Evolutionary conservation across 345 rosid species (phyloP).

Genomic region (Anacardium occidentale): DNA sequence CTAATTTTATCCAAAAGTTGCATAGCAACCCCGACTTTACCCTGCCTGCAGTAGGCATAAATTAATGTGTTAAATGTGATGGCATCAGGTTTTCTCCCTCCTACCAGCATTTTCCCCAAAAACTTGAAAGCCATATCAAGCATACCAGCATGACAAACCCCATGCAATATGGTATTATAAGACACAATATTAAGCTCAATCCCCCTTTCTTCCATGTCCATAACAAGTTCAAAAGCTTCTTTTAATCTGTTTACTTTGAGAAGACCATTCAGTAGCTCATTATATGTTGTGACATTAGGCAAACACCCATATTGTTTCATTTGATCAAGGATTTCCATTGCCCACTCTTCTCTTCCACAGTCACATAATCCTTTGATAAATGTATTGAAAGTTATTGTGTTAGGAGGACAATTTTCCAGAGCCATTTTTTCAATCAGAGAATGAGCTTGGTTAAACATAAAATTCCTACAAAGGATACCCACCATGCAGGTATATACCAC

Average conservation of each 20-base stretch:
- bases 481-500: slow-evolving; percentile 89
- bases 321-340: slow-evolving; percentile 44
- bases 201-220: slow-evolving; percentile 49
- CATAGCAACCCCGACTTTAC: slow-evolving; percentile 46
- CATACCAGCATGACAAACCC: slow-evolving; percentile 53
- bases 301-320: slow-evolving; percentile 53
- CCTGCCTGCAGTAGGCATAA: slow-evolving; percentile 54
- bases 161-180: slow-evolving; percentile 66
- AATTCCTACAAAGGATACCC: slow-evolving; percentile 60
- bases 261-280: slow-evolving; percentile 66
- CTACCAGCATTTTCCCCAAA: slow-evolving; percentile 57
- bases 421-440: slow-evolving; percentile 61
- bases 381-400: slow-evolving; percentile 57
- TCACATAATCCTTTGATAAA: slow-evolving; percentile 70
- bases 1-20: slow-evolving; percentile 41
- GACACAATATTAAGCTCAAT: slow-evolving; percentile 48
- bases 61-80: slow-evolving; percentile 56
- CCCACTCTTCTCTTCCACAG: slow-evolving; percentile 60
- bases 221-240: slow-evolving; percentile 47
- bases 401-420: slow-evolving; percentile 59
- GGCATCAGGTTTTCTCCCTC: slow-evolving; percentile 55
- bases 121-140: slow-evolving; percentile 50
- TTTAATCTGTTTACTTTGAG: slow-evolving; percentile 39
- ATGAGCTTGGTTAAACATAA: slow-evolving; percentile 61
- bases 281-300: slow-evolving; percentile 65